Percentiles rank a stretch among this genome's conserved stretches.
Conservation (phyloP, 176 grass and related monocot genomes). For the Bothriochloa decipiens region DNA sequence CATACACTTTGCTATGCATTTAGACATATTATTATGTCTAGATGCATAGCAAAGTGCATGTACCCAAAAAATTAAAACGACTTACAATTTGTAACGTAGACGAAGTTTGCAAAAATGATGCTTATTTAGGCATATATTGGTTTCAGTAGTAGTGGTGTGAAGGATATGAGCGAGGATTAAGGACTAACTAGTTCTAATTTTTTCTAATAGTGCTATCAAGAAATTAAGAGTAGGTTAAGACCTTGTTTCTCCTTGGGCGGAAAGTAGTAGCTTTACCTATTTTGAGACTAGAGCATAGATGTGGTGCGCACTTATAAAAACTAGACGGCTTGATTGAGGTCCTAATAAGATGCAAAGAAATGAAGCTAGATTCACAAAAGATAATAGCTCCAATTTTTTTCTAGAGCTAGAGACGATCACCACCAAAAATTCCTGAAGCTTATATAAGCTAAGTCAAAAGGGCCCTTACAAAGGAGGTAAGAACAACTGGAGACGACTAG, state of each 20-base stretch:
- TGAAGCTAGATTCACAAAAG: neutral
- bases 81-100: too few relatives aligned
- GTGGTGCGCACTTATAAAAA: neutral
- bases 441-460: too few relatives aligned
- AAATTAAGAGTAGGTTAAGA: neutral
- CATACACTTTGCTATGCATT: too few relatives aligned
- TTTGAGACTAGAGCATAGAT: neutral
- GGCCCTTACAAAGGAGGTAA: neutral
- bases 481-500: neutral
- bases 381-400: neutral
- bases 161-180: neutral
- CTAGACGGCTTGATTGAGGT: neutral
- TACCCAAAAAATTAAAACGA: too few relatives aligned
- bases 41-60: too few relatives aligned
- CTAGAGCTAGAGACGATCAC: neutral
- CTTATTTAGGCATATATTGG: neutral
- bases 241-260: neutral
- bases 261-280: neutral
- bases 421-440: neutral
- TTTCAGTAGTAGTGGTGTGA: neutral
- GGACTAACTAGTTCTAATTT: neutral
- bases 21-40: too few relatives aligned
- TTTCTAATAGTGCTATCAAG: neutral
- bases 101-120: neutral
- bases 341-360: neutral